Base-by-base conservation (phyloP, 176 grass and related monocot genomes). In the Miscanthus lutarioriparius region DNA sequence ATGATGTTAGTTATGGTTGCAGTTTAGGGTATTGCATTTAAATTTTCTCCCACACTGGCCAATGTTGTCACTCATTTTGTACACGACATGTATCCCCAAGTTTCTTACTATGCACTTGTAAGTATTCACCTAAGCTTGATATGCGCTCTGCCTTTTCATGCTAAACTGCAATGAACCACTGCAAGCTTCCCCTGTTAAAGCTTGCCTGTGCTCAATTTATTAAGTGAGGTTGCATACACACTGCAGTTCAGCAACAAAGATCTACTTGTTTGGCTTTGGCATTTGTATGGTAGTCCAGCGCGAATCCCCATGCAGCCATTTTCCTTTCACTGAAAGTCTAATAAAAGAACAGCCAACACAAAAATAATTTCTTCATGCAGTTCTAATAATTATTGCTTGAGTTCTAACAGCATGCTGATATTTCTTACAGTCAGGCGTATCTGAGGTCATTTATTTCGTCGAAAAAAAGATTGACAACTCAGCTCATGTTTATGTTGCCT, bases 371-470 rank as follows among this genome's bases (percentile, higher is more conserved):
- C 27, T 49, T 53, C n/a, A 0, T 36, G 6, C 73, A 66, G 32
- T 67, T 84, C 0, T 2, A 59, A 70, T 44, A 14, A 35, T 77
- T 9, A 20, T 39, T 45, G 22, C 4, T 26, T 77, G 40, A 73
- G 5, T 67, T 68, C 32, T 90, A 83, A 65, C 23, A 75, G 8
- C 17, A 72, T 84, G n/a, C 68, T 68, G 38, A 9, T 93, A 22
- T 64, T 90, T 89, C 40, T 93, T 92, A 17, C 88, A 99, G 96
- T 96, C 96, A 58, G 93, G 91, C 17, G 93, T 99, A 51, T 96
- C 96, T 63, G 96, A 99, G 89, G 96, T 99, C 72, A 96, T 99
- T 79, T 95, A 99, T 82, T 99, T 95, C 81, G 88, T 95, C 19
- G 96, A 99, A 76, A 99, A 98, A 92, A 96, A 76, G 75, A 64